Conservation (phyloP, 805 yeast genomes). For the Candida ovalis region DNA sequence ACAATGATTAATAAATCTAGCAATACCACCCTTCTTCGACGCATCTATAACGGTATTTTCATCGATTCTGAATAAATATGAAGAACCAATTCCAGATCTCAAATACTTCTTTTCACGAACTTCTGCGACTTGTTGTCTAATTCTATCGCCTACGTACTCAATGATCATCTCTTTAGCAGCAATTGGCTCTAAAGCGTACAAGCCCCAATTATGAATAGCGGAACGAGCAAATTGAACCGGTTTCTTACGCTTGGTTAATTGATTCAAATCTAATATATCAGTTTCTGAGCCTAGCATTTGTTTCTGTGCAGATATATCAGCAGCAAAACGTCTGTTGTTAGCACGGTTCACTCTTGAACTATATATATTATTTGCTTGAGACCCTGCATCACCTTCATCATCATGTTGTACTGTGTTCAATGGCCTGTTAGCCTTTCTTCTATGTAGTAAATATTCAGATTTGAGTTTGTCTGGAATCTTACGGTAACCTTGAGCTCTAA, state of each 20-base stretch:
- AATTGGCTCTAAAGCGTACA: slow-evolving; percentile 92
- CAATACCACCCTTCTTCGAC: slow-evolving; percentile 95
- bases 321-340: slow-evolving; percentile 81
- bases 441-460: slow-evolving; percentile 76
- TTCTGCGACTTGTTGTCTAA: slow-evolving; percentile 92
- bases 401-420: slow-evolving; percentile 65
- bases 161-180: slow-evolving; percentile 97
- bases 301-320: slow-evolving; percentile 79
- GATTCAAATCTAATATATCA: slow-evolving; percentile 78
- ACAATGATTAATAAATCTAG: slow-evolving; percentile 94
- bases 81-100: slow-evolving; percentile 91
- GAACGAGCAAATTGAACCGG: slow-evolving; percentile 97
- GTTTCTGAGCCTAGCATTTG: slow-evolving; percentile 76
- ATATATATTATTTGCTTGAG: slow-evolving; percentile 38
- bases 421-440: slow-evolving; percentile 63
- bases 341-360: slow-evolving; percentile 86
- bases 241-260: slow-evolving; percentile 82
- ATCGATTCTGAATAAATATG: slow-evolving; percentile 88
- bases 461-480: slow-evolving; percentile 73
- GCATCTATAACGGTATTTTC: slow-evolving; percentile 96
- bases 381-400: slow-evolving; percentile 41
- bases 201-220: slow-evolving; percentile 97
- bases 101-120: slow-evolving; percentile 82
- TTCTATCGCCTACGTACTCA: slow-evolving; percentile 94
- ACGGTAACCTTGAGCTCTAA: slow-evolving; percentile 67